These are phyloP conservation scores for Penicillium nordicum DNA, from an alignment of 2,329 filamentous ascomycete genomes.

Conservation along the genomic window DNA sequence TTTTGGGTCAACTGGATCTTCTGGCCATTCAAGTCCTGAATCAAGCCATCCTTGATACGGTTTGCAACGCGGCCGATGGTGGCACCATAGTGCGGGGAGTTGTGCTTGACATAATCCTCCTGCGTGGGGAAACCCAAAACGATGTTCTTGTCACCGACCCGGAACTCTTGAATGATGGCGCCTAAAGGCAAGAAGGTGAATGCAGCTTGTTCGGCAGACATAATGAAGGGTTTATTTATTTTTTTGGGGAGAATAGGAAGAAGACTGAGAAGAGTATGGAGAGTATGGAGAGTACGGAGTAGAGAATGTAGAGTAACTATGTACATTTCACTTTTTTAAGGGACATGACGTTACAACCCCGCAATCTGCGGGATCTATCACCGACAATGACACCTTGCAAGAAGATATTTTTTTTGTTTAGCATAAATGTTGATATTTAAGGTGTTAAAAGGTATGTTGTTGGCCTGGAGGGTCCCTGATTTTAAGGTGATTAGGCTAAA, in stretches of 20 bases:
- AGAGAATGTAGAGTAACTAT: neutral
- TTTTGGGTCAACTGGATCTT: slow-evolving; percentile 70
- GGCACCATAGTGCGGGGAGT: slow-evolving; percentile 80
- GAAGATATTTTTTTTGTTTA: neutral
- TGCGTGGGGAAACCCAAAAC: slow-evolving; percentile 79
- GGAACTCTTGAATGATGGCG: slow-evolving; percentile 63
- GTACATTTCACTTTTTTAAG: neutral
- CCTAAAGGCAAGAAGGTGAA: slow-evolving; percentile 47
- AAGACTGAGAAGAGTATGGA: neutral
- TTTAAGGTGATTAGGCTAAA: slow-evolving; percentile 1
- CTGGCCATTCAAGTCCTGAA: slow-evolving; percentile 68
- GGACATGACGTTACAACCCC: slow-evolving; percentile 24
- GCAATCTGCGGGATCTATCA: slow-evolving; percentile 19
- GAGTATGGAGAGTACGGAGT: neutral
- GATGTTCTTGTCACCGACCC: slow-evolving; percentile 75
- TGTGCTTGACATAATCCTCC: slow-evolving; percentile 71
- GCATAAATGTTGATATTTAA: slow-evolving; percentile 3
- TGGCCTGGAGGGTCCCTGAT: neutral
- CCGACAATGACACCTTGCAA: slow-evolving; percentile 5
- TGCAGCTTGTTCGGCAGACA: slow-evolving; percentile 30
- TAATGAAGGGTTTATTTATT: slow-evolving; percentile 5
- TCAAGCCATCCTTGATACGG: slow-evolving; percentile 68
- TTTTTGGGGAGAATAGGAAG: neutral
- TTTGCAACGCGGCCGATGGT: slow-evolving; percentile 86
- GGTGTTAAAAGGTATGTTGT: neutral